Conservation (phyloP, 2,329 filamentous ascomycete species). For the Fusarium nodosum region DNA sequence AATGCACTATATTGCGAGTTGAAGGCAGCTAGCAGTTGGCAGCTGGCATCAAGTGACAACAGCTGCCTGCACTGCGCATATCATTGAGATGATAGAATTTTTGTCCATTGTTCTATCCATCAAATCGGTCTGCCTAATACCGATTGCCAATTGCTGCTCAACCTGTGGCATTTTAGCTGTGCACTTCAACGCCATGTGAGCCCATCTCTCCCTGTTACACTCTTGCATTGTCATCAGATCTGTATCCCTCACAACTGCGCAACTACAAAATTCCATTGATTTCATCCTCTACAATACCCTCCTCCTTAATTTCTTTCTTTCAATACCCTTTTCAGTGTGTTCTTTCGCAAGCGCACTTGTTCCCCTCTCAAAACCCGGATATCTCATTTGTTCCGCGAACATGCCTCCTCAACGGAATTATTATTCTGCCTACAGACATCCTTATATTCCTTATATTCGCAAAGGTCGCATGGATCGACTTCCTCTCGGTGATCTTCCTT, state of each 20-base stretch:
- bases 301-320: not conserved
- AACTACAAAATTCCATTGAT: slow-evolving; percentile 2
- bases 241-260: slow-evolving; percentile 5
- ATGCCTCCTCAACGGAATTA: slow-evolving; percentile 35
- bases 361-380: not conserved
- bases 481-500: slow-evolving; percentile 49
- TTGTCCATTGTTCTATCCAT: not conserved
- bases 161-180: not conserved
- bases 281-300: not conserved
- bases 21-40: slow-evolving; percentile 6
- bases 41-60: slow-evolving; percentile 24
- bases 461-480: slow-evolving; percentile 41
- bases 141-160: slow-evolving; percentile 1
- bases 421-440: slow-evolving; percentile 5
- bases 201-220: not conserved
- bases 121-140: not conserved
- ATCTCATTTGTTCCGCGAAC: slow-evolving; percentile 2
- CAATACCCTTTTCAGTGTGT: not conserved
- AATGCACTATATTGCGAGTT: not conserved
- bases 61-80: slow-evolving; percentile 9
- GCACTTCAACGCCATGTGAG: not conserved
- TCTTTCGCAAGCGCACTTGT: not conserved
- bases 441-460: slow-evolving; percentile 1
- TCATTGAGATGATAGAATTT: not conserved
- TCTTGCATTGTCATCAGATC: not conserved